These are phyloP conservation scores for Taphrina flavorubra DNA, from an alignment of 1,139 yeast genomes.

Conservation along the genomic window DNA sequence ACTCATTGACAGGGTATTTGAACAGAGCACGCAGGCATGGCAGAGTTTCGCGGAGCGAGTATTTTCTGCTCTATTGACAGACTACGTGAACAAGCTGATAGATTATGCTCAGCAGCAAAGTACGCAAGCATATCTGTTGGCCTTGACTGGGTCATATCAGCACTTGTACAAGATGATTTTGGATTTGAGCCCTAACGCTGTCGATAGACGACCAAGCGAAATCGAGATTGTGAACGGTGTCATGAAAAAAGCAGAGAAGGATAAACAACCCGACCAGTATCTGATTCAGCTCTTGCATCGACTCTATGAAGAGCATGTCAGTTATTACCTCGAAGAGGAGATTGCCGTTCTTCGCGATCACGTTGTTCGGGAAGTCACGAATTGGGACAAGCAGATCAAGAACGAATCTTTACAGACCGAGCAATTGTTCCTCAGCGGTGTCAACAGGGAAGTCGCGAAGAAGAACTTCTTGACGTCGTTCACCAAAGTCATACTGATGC, in stretches of 20 bases:
- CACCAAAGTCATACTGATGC: slow-evolving; percentile 56
- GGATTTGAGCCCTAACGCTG: slow-evolving; percentile 15
- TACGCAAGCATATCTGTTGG: slow-evolving; percentile 47
- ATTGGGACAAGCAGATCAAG: slow-evolving; percentile 50
- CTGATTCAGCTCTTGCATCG: slow-evolving; percentile 17
- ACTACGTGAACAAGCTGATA: slow-evolving; percentile 50
- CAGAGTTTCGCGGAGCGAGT: slow-evolving; percentile 51
- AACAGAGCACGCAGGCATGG: slow-evolving; percentile 49
- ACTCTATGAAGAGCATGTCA: slow-evolving; percentile 57
- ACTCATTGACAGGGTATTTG: slow-evolving; percentile 54
- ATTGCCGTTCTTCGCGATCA: slow-evolving; percentile 51
- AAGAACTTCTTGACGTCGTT: slow-evolving; percentile 62
- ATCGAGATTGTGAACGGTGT: slow-evolving; percentile 17
- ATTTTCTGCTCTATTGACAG: slow-evolving; percentile 53
- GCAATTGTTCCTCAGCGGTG: slow-evolving; percentile 55
- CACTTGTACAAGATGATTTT: slow-evolving; percentile 24
- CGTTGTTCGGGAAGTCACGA: slow-evolving; percentile 50
- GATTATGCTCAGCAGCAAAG: slow-evolving; percentile 47
- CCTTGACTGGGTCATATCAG: slow-evolving; percentile 44
- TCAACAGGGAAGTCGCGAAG: slow-evolving; percentile 55
- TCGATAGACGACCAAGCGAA: slow-evolving; percentile 10
- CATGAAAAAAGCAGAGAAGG: slow-evolving; percentile 9
- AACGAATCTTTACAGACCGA: slow-evolving; percentile 50
- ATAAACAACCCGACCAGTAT: slow-evolving; percentile 1
- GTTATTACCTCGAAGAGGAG: slow-evolving; percentile 55